These are phyloP conservation scores for Saccharomycopsis olivae DNA, from an alignment of 805 yeast genomes.

Conservation along the genomic window DNA sequence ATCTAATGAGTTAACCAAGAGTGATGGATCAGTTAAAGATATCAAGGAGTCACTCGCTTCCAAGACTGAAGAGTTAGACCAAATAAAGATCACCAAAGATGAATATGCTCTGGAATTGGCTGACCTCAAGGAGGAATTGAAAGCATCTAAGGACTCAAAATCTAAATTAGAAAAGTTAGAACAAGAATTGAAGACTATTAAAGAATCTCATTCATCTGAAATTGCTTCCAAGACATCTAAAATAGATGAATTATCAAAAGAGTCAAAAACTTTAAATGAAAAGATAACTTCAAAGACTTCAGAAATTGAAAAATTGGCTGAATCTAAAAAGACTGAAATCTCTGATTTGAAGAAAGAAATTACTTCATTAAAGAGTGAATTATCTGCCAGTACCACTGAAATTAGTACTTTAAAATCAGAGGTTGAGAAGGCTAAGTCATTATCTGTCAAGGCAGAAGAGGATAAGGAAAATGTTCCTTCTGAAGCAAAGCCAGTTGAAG, in stretches of 20 bases:
- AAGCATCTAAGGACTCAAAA: background rate
- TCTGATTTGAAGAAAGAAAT: background rate
- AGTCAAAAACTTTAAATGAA: background rate
- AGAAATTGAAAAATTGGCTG: background rate
- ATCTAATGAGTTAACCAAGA: too few species aligned
- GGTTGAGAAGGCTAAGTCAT: background rate
- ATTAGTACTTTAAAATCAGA: background rate
- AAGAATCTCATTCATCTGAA: background rate
- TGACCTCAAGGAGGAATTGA: background rate
- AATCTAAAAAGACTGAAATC: background rate
- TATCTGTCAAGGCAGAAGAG: background rate
- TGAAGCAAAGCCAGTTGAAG: conserved; percentile 8
- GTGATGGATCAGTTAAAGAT: too few species aligned
- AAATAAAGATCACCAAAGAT: background rate
- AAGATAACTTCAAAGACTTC: background rate
- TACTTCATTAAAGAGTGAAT: background rate
- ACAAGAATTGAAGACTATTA: background rate
- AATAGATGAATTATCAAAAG: background rate
- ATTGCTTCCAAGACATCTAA: background rate
- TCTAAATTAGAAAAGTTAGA: background rate
- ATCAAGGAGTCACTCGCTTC: background rate
- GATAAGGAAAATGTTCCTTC: conserved; percentile 4
- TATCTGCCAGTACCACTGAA: conserved; percentile 4
- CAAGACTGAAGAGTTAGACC: background rate
- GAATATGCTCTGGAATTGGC: background rate